Evolutionary conservation across 208 protist genomes (phyloP).

Genomic region (Leishmania lainsoni): DNA sequence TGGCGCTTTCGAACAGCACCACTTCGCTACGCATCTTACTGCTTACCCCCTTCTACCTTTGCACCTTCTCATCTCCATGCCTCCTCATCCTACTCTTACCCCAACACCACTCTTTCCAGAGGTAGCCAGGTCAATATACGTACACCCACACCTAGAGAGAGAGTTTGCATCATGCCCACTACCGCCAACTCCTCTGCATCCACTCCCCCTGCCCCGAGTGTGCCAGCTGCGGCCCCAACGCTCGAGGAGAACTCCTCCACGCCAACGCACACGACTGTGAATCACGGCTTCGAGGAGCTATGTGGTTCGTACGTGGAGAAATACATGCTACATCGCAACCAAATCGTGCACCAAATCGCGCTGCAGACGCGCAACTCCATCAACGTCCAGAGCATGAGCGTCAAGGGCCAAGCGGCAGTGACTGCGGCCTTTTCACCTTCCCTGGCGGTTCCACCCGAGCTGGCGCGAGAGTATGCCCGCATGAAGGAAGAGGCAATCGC

Average conservation of each 20-base stretch:
- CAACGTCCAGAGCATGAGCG: neutral
- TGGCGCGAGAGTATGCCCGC: constrained; percentile 10
- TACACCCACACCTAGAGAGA: neutral
- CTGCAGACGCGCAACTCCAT: constrained; percentile 20
- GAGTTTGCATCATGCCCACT: neutral
- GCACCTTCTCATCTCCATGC: neutral
- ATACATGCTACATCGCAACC: neutral
- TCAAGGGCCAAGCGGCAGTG: neutral
- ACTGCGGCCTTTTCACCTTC: neutral
- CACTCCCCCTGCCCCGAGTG: neutral
- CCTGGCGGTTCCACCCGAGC: constrained; percentile 7
- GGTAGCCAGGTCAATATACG: neutral
- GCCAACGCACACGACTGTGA: neutral
- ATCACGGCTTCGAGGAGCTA: constrained; percentile 5
- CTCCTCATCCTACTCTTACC: neutral
- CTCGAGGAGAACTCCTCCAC: neutral
- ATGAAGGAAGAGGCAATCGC: constrained; percentile 9
- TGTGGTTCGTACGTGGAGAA: constrained; percentile 33
- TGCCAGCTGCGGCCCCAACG: neutral
- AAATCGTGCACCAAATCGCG: neutral
- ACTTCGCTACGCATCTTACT: neutral
- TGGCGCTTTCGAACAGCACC: neutral
- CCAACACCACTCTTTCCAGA: neutral
- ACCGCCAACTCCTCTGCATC: neutral
- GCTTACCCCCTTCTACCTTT: neutral